A percentile compares a stretch with the other conserved stretches of the same genome.
phyloP scores from a whole-genome alignment of 192 early-diverging fungal species.

The Backusella psychrophila region DNA sequence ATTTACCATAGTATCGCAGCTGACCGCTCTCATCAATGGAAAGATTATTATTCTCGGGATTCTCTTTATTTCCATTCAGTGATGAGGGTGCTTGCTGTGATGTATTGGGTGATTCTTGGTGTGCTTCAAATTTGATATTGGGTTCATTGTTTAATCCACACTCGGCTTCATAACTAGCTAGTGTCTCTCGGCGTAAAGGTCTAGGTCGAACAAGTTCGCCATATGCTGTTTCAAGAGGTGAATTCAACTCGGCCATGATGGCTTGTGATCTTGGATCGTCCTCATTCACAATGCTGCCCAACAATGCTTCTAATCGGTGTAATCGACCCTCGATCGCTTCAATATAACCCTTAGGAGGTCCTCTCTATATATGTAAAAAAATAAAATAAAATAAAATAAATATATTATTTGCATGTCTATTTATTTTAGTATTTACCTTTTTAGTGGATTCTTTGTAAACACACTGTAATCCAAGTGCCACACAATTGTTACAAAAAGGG shows the following conservation, averaged over 20 bases:
- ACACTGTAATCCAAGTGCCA: conserved; percentile 57
- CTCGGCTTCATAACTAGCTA: not conserved
- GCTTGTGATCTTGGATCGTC: conserved; percentile 47
- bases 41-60: conserved; percentile 49
- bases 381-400: not conserved
- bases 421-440: conserved; percentile 25
- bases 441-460: conserved; percentile 54
- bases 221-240: conserved; percentile 34
- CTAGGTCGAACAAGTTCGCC: conserved; percentile 33
- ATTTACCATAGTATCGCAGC: conserved; percentile 70
- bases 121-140: not conserved
- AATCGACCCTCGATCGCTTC: conserved; percentile 78
- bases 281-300: conserved; percentile 55
- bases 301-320: conserved; percentile 65
- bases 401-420: not conserved
- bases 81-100: not conserved
- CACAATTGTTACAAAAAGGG: conserved; percentile 71
- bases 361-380: conserved; percentile 49
- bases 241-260: conserved; percentile 34
- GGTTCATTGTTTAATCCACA: not conserved
- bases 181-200: conserved; percentile 17
- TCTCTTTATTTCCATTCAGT: conserved; percentile 33
- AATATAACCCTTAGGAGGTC: conserved; percentile 88
- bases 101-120: not conserved
- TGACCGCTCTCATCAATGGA: conserved; percentile 71